A percentile compares a stretch with the other conserved stretches of the same genome.
Evolutionary conservation across 75 land plant genomes (phyloP).

Genomic region (Pinus tabuliformis): DNA sequence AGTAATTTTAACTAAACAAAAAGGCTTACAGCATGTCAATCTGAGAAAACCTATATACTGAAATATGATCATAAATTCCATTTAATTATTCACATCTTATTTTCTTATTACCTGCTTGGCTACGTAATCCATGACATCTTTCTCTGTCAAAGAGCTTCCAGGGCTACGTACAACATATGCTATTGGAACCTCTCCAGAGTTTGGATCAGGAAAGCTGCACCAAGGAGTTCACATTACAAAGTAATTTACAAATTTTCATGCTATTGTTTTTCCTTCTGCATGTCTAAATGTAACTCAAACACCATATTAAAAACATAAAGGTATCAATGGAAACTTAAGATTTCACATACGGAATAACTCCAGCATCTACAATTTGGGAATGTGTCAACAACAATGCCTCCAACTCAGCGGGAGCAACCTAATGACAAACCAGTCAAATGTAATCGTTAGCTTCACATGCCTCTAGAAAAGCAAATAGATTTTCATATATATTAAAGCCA

Average conservation of each 20-base stretch:
- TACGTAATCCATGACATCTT: constrained; percentile 57
- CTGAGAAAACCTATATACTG: no score
- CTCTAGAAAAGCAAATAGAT: no score
- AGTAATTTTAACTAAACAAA: no score
- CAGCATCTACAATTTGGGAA: constrained; percentile 33
- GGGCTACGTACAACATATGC: constrained; percentile 74
- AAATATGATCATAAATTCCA: not conserved
- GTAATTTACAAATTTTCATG: no score
- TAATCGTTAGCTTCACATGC: no score
- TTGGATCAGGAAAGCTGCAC: constrained; percentile 62
- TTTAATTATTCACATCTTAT: not conserved
- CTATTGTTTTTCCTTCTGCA: not conserved
- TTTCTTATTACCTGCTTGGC: constrained; percentile 58
- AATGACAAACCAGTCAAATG: not conserved
- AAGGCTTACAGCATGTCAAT: no score
- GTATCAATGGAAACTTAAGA: not conserved
- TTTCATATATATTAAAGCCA: no score
- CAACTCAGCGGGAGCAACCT: constrained; percentile 42
- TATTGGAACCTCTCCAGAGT: constrained; percentile 87
- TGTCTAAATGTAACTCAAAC: not conserved
- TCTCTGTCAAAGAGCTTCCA: constrained; percentile 46
- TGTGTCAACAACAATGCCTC: constrained; percentile 28
- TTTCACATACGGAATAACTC: constrained; percentile 25
- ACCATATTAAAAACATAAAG: no score
- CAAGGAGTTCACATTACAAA: not conserved